A percentile compares a stretch with the other conserved stretches of the same genome.
These are phyloP conservation scores for Hyphopichia homilentoma DNA, from an alignment of 805 yeast genomes.

Conservation along the genomic window DNA sequence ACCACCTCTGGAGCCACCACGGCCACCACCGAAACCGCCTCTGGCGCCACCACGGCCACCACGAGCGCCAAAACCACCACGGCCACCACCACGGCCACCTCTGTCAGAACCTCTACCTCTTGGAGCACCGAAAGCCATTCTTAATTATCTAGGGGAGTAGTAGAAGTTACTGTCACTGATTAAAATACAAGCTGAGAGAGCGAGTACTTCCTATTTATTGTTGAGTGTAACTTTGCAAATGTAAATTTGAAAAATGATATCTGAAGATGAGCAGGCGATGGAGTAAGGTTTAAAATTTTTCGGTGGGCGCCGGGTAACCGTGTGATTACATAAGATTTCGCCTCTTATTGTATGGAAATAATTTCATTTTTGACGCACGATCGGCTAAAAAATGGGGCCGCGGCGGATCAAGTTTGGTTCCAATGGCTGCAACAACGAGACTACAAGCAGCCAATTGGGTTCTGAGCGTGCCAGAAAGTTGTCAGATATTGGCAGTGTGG, in stretches of 20 bases:
- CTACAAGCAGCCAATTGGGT: conserved; percentile 6
- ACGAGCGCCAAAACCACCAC: conserved; percentile 44
- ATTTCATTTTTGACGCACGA: conserved; percentile 2
- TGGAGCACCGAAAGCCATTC: conserved; percentile 75
- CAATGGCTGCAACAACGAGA: not conserved
- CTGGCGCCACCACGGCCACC: conserved; percentile 46
- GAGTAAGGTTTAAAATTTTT: not conserved
- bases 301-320: conserved; percentile 2
- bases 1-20: conserved; percentile 54
- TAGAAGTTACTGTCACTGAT: not conserved
- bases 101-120: conserved; percentile 53
- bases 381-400: not conserved
- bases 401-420: not conserved
- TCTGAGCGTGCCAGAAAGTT: conserved; percentile 5
- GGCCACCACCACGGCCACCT: conserved; percentile 53
- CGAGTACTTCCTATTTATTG: not conserved
- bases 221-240: too few species aligned
- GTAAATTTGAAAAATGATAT: not conserved
- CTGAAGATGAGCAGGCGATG: not conserved
- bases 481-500: too few species aligned
- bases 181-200: not conserved
- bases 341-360: not conserved
- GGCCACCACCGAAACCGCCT: conserved; percentile 47
- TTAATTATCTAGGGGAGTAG: conserved; percentile 4
- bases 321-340: conserved; percentile 1